Conservation (phyloP, 352 stramenopile species). For the Phytophthora capsici region DNA sequence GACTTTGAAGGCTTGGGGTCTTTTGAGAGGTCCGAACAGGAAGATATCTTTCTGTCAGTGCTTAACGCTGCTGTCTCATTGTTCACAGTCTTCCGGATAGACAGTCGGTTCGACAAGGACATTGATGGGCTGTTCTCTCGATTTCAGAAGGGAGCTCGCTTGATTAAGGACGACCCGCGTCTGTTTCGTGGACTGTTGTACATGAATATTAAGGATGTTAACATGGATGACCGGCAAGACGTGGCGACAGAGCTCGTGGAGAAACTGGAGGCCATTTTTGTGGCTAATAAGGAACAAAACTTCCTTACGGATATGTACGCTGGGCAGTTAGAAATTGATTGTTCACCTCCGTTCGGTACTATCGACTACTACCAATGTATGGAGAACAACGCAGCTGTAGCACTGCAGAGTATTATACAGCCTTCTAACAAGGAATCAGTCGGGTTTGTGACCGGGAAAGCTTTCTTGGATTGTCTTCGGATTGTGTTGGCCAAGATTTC, state of each 20-base stretch:
- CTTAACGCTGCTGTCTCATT: constrained; percentile 72
- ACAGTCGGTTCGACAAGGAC: constrained; percentile 80
- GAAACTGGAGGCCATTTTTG: constrained; percentile 55
- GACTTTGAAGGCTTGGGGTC: constrained; percentile 82
- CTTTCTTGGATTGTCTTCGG: constrained; percentile 69
- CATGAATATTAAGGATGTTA: constrained; percentile 77
- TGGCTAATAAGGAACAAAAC: constrained; percentile 55
- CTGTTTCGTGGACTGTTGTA: constrained; percentile 66
- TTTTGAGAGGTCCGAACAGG: constrained; percentile 74
- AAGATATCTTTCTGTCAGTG: constrained; percentile 78
- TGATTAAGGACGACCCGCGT: constrained; percentile 60
- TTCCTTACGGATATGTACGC: constrained; percentile 75
- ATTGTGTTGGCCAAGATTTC: constrained; percentile 74
- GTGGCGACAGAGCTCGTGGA: constrained; percentile 55
- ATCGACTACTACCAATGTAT: constrained; percentile 54
- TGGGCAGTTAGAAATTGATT: constrained; percentile 66
- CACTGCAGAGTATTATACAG: constrained; percentile 10
- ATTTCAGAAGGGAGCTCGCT: constrained; percentile 67
- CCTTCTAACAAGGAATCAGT: neutral
- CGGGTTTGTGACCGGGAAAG: constrained; percentile 50
- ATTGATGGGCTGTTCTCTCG: constrained; percentile 65
- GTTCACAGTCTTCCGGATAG: constrained; percentile 77
- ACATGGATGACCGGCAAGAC: constrained; percentile 58
- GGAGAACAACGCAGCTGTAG: constrained; percentile 25
- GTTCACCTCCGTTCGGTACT: constrained; percentile 68